phyloP scores from a whole-genome alignment of 2,329 filamentous ascomycete species.

The Arachnopeziza araneosa region DNA sequence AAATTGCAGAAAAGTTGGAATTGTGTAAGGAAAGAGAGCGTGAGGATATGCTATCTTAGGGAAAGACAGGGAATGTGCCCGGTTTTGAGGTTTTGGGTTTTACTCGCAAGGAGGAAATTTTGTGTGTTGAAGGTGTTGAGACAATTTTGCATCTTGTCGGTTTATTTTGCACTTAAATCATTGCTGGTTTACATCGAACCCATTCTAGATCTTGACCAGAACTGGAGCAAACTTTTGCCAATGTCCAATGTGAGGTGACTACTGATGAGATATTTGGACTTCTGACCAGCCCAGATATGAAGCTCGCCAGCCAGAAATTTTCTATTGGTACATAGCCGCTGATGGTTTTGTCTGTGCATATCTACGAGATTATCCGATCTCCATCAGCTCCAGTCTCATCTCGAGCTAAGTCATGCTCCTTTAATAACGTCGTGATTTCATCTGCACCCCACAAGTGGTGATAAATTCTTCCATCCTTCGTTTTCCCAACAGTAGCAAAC shows the following conservation, averaged over 20 bases:
- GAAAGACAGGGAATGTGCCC: too few species aligned
- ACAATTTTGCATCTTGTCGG: too few species aligned
- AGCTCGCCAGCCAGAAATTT: slow-evolving; percentile 8
- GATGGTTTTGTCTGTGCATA: slow-evolving; percentile 2
- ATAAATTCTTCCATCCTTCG: slow-evolving; percentile 92
- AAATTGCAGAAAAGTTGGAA: too few species aligned
- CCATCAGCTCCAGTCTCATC: slow-evolving; percentile 46
- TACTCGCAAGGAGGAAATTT: too few species aligned
- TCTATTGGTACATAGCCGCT: slow-evolving; percentile 26
- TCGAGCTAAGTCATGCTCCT: slow-evolving; percentile 94
- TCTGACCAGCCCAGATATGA: background rate
- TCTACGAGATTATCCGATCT: slow-evolving; percentile 29
- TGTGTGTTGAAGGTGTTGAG: too few species aligned
- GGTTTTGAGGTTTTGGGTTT: too few species aligned
- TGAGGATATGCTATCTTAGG: too few species aligned
- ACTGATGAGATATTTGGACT: background rate
- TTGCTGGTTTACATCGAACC: too few species aligned
- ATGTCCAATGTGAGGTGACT: background rate
- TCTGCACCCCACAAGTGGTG: slow-evolving; percentile 96
- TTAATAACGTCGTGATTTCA: slow-evolving; percentile 88
- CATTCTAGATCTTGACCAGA: too few species aligned
- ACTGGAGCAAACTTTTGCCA: too few species aligned
- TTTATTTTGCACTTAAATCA: too few species aligned
- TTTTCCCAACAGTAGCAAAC: slow-evolving; percentile 96
- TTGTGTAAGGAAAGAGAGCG: too few species aligned